phyloP scores from a whole-genome alignment of 2,329 filamentous ascomycete species.

The Sporothrix phasma region DNA sequence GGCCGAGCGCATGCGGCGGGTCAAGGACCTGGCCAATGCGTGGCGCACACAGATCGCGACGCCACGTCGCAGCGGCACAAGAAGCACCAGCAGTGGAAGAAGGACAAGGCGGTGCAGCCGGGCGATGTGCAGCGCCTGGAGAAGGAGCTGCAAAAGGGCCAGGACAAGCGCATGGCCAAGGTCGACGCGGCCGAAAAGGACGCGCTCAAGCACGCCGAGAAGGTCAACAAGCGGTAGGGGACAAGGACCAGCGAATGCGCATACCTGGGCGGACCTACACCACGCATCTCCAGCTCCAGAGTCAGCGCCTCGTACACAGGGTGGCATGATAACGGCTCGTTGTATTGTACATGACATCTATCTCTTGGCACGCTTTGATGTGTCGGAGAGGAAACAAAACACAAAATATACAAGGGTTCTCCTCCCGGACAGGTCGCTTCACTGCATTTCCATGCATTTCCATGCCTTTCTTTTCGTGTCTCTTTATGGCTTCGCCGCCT shows the following conservation, averaged over 20 bases:
- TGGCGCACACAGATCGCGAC: slow-evolving; percentile 42
- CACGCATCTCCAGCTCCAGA: too few species aligned
- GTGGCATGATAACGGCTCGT: background rate
- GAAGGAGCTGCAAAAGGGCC: slow-evolving; percentile 39
- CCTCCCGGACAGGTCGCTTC: background rate
- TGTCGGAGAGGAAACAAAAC: background rate
- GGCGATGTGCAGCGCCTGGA: slow-evolving; percentile 35
- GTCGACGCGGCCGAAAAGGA: slow-evolving; percentile 42
- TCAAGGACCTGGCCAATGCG: slow-evolving; percentile 37
- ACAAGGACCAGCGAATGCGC: background rate
- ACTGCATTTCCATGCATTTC: background rate
- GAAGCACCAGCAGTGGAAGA: slow-evolving; percentile 41
- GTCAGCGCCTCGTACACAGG: too few species aligned
- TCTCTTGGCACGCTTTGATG: background rate
- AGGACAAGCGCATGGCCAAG: slow-evolving; percentile 43
- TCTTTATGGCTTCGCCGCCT: background rate
- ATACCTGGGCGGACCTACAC: too few species aligned
- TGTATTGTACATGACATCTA: background rate
- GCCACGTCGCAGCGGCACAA: slow-evolving; percentile 32
- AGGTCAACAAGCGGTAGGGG: background rate
- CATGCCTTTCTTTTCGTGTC: background rate
- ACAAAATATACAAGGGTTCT: slow-evolving; percentile 3
- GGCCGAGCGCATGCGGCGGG: slow-evolving; percentile 31
- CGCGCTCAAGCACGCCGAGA: slow-evolving; percentile 32
- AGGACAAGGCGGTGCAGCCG: slow-evolving; percentile 33